Evolutionary conservation across 108 stramenopile genomes (phyloP).

Genomic region (Aureococcus anophagefferens): DNA sequence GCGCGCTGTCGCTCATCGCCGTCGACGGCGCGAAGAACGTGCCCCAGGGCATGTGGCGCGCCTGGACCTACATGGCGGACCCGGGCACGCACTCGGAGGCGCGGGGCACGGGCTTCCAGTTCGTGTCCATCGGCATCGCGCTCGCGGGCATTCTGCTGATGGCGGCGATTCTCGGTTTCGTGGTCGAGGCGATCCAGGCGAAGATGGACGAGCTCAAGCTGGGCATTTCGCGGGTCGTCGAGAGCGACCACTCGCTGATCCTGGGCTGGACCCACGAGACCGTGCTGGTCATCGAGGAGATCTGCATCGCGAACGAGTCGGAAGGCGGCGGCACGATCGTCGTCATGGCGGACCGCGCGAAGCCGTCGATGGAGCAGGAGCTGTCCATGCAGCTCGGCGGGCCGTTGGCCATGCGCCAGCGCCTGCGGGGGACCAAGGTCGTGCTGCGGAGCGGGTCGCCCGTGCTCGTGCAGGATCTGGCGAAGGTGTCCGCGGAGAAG

Average conservation of each 20-base stretch:
- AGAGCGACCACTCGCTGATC: constrained; percentile 33
- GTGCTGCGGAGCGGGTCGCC: constrained; percentile 37
- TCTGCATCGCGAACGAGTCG: constrained; percentile 39
- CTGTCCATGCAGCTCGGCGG: constrained; percentile 11
- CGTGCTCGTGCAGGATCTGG: constrained; percentile 28
- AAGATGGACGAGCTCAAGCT: constrained; percentile 41
- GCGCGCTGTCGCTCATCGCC: constrained; percentile 19
- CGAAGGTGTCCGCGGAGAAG: constrained; percentile 22
- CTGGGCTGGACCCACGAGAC: constrained; percentile 38
- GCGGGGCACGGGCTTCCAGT: constrained; percentile 8
- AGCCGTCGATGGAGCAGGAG: constrained; percentile 25
- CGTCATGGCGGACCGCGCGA: constrained; percentile 25
- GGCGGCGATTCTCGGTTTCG: constrained; percentile 43
- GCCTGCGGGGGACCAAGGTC: constrained; percentile 33
- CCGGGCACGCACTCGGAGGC: constrained; percentile 38
- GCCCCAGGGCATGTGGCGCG: constrained; percentile 20
- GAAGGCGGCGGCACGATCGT: constrained; percentile 43
- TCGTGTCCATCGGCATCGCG: constrained; percentile 23
- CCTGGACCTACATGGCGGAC: constrained; percentile 41
- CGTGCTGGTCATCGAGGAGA: constrained; percentile 34
- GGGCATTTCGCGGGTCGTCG: constrained; percentile 33
- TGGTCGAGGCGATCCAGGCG: constrained; percentile 30
- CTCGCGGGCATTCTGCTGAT: constrained; percentile 39
- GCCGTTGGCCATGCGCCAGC: too few relatives aligned
- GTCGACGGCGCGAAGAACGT: constrained; percentile 3